Conservation (phyloP, 371 early-diverging fungal species). For the Sporodiniella umbellata region DNA sequence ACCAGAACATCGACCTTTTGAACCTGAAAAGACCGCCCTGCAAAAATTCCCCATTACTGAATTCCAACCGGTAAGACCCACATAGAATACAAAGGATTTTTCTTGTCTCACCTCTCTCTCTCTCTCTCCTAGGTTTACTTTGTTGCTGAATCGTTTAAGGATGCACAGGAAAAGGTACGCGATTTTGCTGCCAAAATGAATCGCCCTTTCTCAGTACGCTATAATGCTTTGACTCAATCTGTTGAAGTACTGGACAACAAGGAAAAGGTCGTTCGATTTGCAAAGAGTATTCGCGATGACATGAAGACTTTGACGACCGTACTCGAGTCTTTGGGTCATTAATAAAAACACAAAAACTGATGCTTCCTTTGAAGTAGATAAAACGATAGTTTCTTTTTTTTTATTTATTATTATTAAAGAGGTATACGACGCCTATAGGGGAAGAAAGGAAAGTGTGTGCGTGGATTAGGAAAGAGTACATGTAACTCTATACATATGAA, state of each 20-base stretch:
- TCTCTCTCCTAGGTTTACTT: constrained; percentile 70
- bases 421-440: too few relatives aligned
- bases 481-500: too few relatives aligned
- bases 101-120: too few relatives aligned
- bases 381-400: too few relatives aligned
- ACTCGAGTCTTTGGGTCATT: constrained; percentile 49
- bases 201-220: constrained; percentile 88
- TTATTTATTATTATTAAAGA: too few relatives aligned
- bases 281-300: constrained; percentile 71
- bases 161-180: constrained; percentile 88
- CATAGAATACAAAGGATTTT: too few relatives aligned
- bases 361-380: too few relatives aligned
- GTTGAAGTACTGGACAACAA: constrained; percentile 88
- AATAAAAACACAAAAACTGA: too few relatives aligned
- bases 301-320: constrained; percentile 71
- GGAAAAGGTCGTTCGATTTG: constrained; percentile 75
- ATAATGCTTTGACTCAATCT: constrained; percentile 88
- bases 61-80: constrained; percentile 77
- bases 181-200: constrained; percentile 78
- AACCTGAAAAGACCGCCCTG: constrained; percentile 76
- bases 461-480: too few relatives aligned
- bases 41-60: constrained; percentile 91
- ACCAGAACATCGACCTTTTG: constrained; percentile 81
- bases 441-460: too few relatives aligned
- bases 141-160: constrained; percentile 92